Evolutionary conservation across 2,329 filamentous ascomycete species (phyloP), one percentile per base, ranked within the genome.

Genomic region (Mariannaea elegans): DNA sequence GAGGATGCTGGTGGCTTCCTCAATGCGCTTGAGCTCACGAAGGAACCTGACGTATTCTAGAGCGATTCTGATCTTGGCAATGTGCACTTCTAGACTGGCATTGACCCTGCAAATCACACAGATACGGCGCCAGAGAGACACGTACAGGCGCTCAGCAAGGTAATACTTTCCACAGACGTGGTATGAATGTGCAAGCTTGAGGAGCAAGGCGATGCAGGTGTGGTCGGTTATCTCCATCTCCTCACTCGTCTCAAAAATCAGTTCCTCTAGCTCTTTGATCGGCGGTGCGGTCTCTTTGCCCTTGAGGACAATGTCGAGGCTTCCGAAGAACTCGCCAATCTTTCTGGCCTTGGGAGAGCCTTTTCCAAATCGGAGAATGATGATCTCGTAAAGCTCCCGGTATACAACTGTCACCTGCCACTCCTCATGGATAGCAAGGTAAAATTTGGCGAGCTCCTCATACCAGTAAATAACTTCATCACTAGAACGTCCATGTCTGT

Each of bases 51-150:
- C 64, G 49, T 79, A 80, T 59, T 75, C 73, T 2, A 78, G 65
- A 1, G 76, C 75, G 48, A 80, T 75, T 54, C 71, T 71, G 39
- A 80, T 72, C 63, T 77, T 78, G 46, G 72, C 65, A 3, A 77
- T 62, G 41, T 78, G 75, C 10, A 77, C 64, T 36, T 78, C 73
- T 2, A 72, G 50, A 1, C 69, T 74, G 1, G 64, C 59, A 9
- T 72, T 73, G 27, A 65, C 62, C 13, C 72, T 71, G 34, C 71
- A 73, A 7, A 71, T 69, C 21, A 72, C 65, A 7, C 74, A 77
- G 46, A 78, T 69, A n/a, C 72, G 72, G 6, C 75, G 72, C 77
- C 77, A 80, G 7, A 80, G 71, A 16, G 70, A 72, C 50, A 79
- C 71, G 55, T 77, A 79, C 7, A 79, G 70, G 18, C 73, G 73